Base-by-base conservation (phyloP, 2,329 filamentous ascomycete species). In the Trichoderma pleuroti region DNA sequence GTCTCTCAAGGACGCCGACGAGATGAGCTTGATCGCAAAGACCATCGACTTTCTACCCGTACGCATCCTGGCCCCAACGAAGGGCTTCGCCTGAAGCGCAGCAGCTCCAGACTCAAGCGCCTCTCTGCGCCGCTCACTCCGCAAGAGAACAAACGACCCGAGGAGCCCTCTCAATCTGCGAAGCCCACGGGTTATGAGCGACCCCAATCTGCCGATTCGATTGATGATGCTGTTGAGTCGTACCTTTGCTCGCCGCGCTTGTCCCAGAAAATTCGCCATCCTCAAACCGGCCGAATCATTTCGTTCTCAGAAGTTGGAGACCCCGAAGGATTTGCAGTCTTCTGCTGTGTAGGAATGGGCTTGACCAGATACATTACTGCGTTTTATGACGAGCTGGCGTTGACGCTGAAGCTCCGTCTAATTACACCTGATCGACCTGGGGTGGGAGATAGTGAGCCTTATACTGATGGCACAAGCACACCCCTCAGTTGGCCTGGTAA, bases 261-360 rank as follows among this genome's bases (percentile, higher is more conserved):
- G 68, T 97, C 93, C 4, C 94, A 97, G 77, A 97, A 92, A 81
- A 93, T 98, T 65, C 86, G 86, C 26, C 93, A 98, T 80, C 93
- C 94, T 1, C 91, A 93, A 71, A 97, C 93, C 0, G 94, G 94
- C 1, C 90, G 96, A 18, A 86, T 92, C 4, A 98, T 99, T 74
- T 97, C 94, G 0, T 99, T 98, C 77, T 98, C 95, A 0, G 96
- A 99, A 80, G 96, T 99, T 3, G 96, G 96, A 16, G 94, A 98
- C 79, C 90, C 94, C 0, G 89, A 95, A 56, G 96, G 96, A 1
- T 95, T 92, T 74, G 95, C 94, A 3, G 93, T 99, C 2, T 94
- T 99, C 75, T 97, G 96, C 78, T 99, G 96, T 77, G 94, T 99
- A 3, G 96, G 96, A 24, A 99, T 99, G 96, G 96, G 96, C 0